These are phyloP conservation scores for Xanthoceras sorbifolium DNA, from an alignment of 345 rosid species.

Conservation along the genomic window DNA sequence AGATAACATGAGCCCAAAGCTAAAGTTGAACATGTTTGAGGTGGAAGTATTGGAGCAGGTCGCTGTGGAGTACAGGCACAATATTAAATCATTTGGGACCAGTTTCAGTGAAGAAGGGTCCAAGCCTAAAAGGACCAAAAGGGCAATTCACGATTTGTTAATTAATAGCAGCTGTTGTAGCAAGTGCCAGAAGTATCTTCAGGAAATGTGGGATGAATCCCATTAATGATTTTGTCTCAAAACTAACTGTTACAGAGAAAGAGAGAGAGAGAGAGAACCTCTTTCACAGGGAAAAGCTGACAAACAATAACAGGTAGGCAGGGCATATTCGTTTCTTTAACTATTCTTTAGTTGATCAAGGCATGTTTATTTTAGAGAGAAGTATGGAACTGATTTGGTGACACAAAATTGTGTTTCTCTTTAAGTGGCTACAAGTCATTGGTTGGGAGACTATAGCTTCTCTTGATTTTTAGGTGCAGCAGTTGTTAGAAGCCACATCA, in stretches of 20 bases:
- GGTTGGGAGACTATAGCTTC: background rate
- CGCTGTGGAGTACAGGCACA: slow-evolving; percentile 71
- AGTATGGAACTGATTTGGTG: no score
- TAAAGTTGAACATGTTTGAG: slow-evolving; percentile 76
- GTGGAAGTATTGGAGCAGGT: slow-evolving; percentile 79
- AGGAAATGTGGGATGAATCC: slow-evolving; percentile 67
- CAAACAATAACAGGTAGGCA: slow-evolving; percentile 12
- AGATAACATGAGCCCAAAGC: slow-evolving; percentile 59
- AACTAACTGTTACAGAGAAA: background rate
- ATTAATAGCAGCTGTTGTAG: slow-evolving; percentile 48
- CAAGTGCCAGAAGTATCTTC: slow-evolving; percentile 58
- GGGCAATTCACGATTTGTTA: slow-evolving; percentile 24
- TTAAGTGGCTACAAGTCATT: background rate
- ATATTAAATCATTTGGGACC: slow-evolving; percentile 38
- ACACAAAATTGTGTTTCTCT: no score
- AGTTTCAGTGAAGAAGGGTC: slow-evolving; percentile 9
- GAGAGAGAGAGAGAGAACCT: background rate
- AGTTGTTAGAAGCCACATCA: background rate
- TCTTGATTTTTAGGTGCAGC: background rate
- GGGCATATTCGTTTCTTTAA: no score
- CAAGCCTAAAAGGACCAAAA: slow-evolving; percentile 27
- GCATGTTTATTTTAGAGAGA: background rate
- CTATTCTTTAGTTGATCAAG: background rate
- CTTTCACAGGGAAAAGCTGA: slow-evolving; percentile 10
- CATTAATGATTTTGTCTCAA: slow-evolving; percentile 29